phyloP scores from a whole-genome alignment of 2,329 filamentous ascomycete species.

The Cylindrodendrum hubeiense region DNA sequence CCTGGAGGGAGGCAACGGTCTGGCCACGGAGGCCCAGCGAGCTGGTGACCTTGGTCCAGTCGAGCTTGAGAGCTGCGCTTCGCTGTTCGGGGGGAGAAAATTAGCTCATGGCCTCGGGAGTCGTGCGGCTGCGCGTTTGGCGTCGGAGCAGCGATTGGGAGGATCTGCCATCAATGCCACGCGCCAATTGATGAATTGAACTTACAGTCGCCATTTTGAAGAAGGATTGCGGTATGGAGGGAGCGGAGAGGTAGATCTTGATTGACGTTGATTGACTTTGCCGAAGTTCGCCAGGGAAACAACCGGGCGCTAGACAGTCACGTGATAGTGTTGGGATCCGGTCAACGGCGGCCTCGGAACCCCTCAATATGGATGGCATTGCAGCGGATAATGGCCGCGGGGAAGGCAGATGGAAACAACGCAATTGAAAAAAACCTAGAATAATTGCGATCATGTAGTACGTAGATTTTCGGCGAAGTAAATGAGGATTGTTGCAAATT shows the following conservation, averaged over 20 bases:
- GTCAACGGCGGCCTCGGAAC: constrained; percentile 34
- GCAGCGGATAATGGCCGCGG: constrained; percentile 5
- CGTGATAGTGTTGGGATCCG: constrained; percentile 45
- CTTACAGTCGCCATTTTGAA: constrained; percentile 79
- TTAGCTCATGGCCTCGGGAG: constrained; percentile 62
- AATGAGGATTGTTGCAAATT: no score
- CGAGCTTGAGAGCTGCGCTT: constrained; percentile 98
- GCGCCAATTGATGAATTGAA: constrained; percentile 52
- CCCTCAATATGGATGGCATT: constrained; percentile 36
- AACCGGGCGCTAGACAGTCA: constrained; percentile 46
- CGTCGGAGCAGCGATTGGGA: constrained; percentile 27
- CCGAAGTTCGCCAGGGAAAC: constrained; percentile 55
- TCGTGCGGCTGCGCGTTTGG: constrained; percentile 32
- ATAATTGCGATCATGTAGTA: background rate
- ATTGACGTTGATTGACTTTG: constrained; percentile 60
- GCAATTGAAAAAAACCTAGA: background rate
- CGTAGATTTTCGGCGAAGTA: no score
- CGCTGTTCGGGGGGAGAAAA: constrained; percentile 72
- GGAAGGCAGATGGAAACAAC: background rate
- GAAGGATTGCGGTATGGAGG: constrained; percentile 58
- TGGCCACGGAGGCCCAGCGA: constrained; percentile 97
- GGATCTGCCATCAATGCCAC: constrained; percentile 33
- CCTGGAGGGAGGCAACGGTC: constrained; percentile 89
- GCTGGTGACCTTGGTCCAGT: constrained; percentile 95
- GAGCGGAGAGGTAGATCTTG: constrained; percentile 65